Evolutionary conservation across 2,329 filamentous ascomycete genomes (phyloP), one percentile per base, ranked within the genome.

Genomic region (Ophiostoma pallidulum): DNA sequence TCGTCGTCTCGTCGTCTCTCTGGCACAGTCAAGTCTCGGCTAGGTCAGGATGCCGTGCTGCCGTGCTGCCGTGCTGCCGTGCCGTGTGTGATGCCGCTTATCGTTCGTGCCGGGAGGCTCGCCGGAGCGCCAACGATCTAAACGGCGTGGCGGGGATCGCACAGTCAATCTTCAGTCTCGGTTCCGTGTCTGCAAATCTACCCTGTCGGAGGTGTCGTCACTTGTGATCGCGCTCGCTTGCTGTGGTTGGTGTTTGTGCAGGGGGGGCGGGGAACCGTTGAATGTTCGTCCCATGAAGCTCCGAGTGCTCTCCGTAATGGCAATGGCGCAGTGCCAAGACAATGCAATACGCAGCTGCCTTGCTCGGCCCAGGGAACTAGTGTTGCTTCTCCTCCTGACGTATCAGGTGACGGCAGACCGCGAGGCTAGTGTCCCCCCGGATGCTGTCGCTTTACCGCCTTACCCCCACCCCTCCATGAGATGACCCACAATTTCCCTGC

Each of bases 261-360:
- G 36, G 26, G 40, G 43, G 35, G 33, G 39, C 38, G 28, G 42
- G 24, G 31, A 45, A 35, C 47, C 24, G 26, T 41, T 41, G 29
- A 40, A 16, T 18, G 40, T 16, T 42, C 42, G 42, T 33, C n/a
- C n/a, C n/a, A n/a, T n/a, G n/a, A 44, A 49, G 47, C 42, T 49
- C 47, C 47, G 47, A 41, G 20, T 44, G 38, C 18, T 31, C 47
- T 31, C 41, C 47, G 36, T 37, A 26, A 13, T 32, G 28, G 28
- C 31, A 37, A 35, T 44, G 46, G 40, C 20, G 32, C 33, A 43
- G 26, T 24, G 41, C 35, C 36, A 44, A 36, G 20, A 29, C 41
- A n/a, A n/a, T 35, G 44, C 36, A 31, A 31, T 18, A 29, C 29
- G 41, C 31, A 48, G 47, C 31, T 49, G 47, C 47, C 47, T 49